These are phyloP conservation scores for Butyriboletus loyo DNA, from an alignment of 768 basidiomycete genomes.

Conservation along the genomic window DNA sequence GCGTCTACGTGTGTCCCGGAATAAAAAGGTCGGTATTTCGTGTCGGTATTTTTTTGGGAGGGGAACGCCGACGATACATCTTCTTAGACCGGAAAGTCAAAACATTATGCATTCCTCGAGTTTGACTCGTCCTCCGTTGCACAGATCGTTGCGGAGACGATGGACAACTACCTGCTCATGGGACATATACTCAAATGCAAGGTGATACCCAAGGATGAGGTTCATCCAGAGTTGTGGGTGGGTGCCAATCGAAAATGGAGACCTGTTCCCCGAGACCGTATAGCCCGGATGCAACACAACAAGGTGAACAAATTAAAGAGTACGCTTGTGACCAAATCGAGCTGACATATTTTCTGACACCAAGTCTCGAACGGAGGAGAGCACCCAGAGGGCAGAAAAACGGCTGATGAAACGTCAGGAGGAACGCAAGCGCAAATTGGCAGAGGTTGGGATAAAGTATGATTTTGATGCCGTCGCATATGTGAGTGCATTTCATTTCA, in stretches of 20 bases:
- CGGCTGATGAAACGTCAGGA: conserved; percentile 76
- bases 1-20: conserved; percentile 85
- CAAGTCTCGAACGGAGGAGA: conserved; percentile 70
- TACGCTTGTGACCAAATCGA: not conserved
- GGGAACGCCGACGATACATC: not conserved
- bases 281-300: conserved; percentile 74
- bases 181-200: conserved; percentile 93
- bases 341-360: conserved; percentile 6
- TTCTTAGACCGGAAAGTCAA: conserved; percentile 84
- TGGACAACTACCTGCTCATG: conserved; percentile 97
- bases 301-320: conserved; percentile 59
- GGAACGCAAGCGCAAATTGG: conserved; percentile 74
- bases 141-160: conserved; percentile 94
- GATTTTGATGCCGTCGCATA: conserved; percentile 80
- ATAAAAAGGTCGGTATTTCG: conserved; percentile 68
- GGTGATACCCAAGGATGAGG: conserved; percentile 81
- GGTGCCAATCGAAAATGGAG: conserved; percentile 96
- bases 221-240: conserved; percentile 93
- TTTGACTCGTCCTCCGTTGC: conserved; percentile 88
- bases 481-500: conserved; percentile 53
- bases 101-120: conserved; percentile 97
- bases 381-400: conserved; percentile 61
- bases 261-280: conserved; percentile 65
- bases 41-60: not conserved
- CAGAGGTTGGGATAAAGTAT: conserved; percentile 81